These are phyloP conservation scores for Chaetomiaceae sp. DNA, from an alignment of 2,329 filamentous ascomycete species.

Conservation along the genomic window DNA sequence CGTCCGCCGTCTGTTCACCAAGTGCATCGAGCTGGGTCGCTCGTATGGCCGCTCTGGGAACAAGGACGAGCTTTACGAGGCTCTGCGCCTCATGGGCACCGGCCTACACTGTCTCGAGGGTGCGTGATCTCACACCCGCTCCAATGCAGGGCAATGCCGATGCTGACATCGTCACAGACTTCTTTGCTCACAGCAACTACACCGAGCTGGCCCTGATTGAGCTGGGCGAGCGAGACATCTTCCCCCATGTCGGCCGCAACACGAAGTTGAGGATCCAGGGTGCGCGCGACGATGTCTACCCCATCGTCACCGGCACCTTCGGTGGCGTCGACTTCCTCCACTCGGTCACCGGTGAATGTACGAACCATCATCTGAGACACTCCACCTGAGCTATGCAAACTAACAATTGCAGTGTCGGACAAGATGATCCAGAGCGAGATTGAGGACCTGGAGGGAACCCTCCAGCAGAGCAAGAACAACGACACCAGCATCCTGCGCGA, in stretches of 20 bases:
- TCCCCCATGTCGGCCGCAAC: slow-evolving; percentile 77
- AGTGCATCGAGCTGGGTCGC: slow-evolving; percentile 75
- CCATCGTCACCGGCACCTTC: slow-evolving; percentile 85
- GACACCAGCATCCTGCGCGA: slow-evolving; percentile 74
- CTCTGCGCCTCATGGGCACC: slow-evolving; percentile 79
- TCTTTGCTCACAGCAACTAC: slow-evolving; percentile 91
- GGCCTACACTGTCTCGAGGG: slow-evolving; percentile 84
- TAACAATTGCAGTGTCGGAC: slow-evolving; percentile 59
- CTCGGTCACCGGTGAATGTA: slow-evolving; percentile 68
- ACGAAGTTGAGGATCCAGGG: slow-evolving; percentile 69
- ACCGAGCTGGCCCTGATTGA: slow-evolving; percentile 83
- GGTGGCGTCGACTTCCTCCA: slow-evolving; percentile 93
- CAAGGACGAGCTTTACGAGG: slow-evolving; percentile 79
- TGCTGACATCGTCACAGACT: slow-evolving; percentile 52
- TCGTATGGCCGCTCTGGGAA: slow-evolving; percentile 62
- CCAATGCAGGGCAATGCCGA: background rate
- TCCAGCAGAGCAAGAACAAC: slow-evolving; percentile 58
- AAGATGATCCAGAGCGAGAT: slow-evolving; percentile 90
- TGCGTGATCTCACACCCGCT: slow-evolving; percentile 27
- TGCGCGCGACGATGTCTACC: slow-evolving; percentile 64
- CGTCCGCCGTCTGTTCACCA: slow-evolving; percentile 67
- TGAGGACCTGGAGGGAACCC: slow-evolving; percentile 78
- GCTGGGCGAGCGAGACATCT: slow-evolving; percentile 73
- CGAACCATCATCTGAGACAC: background rate
- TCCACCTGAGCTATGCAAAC: background rate